Percentiles rank a stretch among this genome's conserved stretches.
Evolutionary conservation across 805 yeast genomes (phyloP).

Genomic region (Saturnispora hagleri): DNA sequence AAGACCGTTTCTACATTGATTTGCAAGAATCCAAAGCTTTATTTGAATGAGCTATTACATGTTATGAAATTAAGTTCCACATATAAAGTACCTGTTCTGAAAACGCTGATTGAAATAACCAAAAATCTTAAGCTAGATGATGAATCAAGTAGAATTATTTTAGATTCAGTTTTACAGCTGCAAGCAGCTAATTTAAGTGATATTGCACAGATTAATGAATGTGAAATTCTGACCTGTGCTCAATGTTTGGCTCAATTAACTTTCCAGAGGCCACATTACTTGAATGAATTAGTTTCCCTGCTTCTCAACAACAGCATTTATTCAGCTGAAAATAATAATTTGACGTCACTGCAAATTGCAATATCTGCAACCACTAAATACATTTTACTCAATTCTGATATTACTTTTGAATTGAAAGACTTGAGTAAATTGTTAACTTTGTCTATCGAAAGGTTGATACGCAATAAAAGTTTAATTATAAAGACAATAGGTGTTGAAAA

Average conservation of each 20-base stretch:
- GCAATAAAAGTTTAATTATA: conserved; percentile 38
- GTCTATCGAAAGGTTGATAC: conserved; percentile 19
- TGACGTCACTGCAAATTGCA: conserved; percentile 11
- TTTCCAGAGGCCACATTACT: conserved; percentile 10
- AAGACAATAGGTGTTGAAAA: conserved; percentile 54
- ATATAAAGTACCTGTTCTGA: conserved; percentile 7
- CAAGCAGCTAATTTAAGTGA: not conserved
- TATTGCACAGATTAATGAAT: conserved; percentile 6
- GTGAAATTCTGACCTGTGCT: conserved; percentile 19
- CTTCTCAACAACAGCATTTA: not conserved
- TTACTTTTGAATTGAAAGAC: conserved; percentile 6
- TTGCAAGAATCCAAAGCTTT: conserved; percentile 29
- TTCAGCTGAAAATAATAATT: not conserved
- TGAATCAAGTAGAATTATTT: conserved; percentile 6
- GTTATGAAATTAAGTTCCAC: conserved; percentile 10
- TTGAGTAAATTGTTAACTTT: conserved; percentile 21
- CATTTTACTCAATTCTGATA: conserved; percentile 14
- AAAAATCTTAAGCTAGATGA: not conserved
- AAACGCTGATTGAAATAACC: conserved; percentile 11
- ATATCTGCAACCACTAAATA: conserved; percentile 25
- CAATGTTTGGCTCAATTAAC: conserved; percentile 20
- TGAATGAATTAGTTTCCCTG: conserved; percentile 13
- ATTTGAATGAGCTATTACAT: conserved; percentile 32
- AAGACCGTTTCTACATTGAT: conserved; percentile 44
- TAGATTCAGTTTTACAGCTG: conserved; percentile 5